Evolutionary conservation across 352 stramenopile genomes (phyloP), one percentile per base, ranked within the genome.

Genomic region (Pythium dissimile): DNA sequence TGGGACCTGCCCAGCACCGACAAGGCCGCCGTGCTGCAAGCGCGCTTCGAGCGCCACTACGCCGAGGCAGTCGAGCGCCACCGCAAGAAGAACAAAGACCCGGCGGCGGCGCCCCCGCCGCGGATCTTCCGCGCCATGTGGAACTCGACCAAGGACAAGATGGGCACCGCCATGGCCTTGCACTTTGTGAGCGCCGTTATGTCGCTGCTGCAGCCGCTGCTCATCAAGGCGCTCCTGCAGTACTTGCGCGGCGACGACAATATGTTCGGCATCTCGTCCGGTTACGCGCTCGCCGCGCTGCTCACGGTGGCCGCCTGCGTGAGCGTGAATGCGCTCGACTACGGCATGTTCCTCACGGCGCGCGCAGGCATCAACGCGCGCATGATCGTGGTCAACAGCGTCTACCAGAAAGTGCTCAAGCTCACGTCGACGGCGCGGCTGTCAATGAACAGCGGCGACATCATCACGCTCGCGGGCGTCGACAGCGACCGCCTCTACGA

Each of bases 401-500:
- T 88, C 23, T 86, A 73, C 51, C 72, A 78, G 37, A 89, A 89
- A 53, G 66, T 59, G 2, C 70, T 86, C 12, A 48, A 59, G 48
- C 72, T 86, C 32, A 74, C 75, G 15, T 73, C 62, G 9, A 66
- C 60, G 13, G 62, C 72, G 2, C 71, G 73, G 11, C 77, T 70
- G 37, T 43, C 63, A 13, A 78, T 77, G 41, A 71, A 67, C 32
- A 80, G 67, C 7, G 75, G 77, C n/a, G 75, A 84, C 52, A 84
- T 88, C 54, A 69, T 86, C 60, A 88, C 73, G 21, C 56, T 88
- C 53, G 64, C 74, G 0, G 65, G 67, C 11, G 73, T 80, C 27
- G 77, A 88, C 43, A 75, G 67, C 16, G 77, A 88, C 13, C 77
- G 77, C 0, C 51, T 88, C 10, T 78, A 72, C 23, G 72, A 78